Evolutionary conservation across 129 eudicot species (phyloP).

Genomic region (Tagetes erecta): DNA sequence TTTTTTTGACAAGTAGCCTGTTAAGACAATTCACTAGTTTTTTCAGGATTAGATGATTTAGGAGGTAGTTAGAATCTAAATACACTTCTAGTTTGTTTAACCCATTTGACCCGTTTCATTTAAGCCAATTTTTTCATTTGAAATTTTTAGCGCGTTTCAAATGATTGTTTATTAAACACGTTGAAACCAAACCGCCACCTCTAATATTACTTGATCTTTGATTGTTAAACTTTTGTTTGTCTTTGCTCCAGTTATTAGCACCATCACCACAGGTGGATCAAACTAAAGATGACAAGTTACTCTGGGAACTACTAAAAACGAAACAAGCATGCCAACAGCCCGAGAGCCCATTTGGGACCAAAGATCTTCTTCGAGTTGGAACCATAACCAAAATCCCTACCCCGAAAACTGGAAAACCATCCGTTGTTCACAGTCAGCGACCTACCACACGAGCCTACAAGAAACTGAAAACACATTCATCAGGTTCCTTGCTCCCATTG

Average conservation of each 20-base stretch:
- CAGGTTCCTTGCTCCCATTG: slow-evolving; percentile 41
- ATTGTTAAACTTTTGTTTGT: background rate
- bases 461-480: slow-evolving; percentile 26
- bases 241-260: slow-evolving; percentile 33
- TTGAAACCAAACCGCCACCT: background rate
- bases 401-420: slow-evolving; percentile 33
- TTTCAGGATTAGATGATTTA: background rate
- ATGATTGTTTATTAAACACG: background rate
- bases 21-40: background rate
- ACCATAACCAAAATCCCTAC: slow-evolving; percentile 33
- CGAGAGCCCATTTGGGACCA: slow-evolving; percentile 55
- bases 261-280: slow-evolving; percentile 40
- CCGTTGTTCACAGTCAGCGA: slow-evolving; percentile 27
- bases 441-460: slow-evolving; percentile 26
- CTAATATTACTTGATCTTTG: background rate
- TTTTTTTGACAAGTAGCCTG: background rate
- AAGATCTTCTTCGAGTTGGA: slow-evolving; percentile 44
- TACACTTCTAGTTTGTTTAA: background rate
- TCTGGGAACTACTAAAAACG: slow-evolving; percentile 62
- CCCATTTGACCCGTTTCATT: background rate
- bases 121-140: background rate
- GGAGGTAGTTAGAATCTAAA: background rate
- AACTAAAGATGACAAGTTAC: slow-evolving; percentile 52
- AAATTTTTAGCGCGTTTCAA: background rate
- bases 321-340: slow-evolving; percentile 47